Evolutionary conservation across 306 rosid species (phyloP), one percentile per base, ranked within the genome.

Genomic region (Fragaria ananassa): DNA sequence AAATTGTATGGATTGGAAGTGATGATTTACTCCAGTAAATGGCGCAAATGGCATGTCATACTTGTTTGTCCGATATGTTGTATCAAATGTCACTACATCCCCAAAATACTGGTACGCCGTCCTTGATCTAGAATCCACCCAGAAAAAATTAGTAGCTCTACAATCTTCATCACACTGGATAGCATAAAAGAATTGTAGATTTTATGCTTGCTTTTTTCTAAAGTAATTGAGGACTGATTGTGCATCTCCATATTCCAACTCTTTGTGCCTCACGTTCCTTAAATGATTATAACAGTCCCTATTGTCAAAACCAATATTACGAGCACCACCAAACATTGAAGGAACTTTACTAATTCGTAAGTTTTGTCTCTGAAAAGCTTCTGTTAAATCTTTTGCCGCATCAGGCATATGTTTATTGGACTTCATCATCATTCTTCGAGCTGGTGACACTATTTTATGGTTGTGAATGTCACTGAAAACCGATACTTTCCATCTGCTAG

Each of bases 1-100:
- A 25, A 41, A 74, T 29, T 45, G 42, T 45, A 74, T 74, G 8
- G 78, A 41, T 61, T 60, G 44, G 15, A 25, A 41, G 18, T 41
- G 78, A 61, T 74, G 56, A 5, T 60, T 74, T 10, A 74, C 41
- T n/a, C 70, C 8, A 5, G 44, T 44, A 61, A 74, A 74, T 5
- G 39, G 70, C 0, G 78, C n/a, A 74, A 61, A 74, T 3, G 70
- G 12, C 70, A 58, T 58, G 3, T 74, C 58, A 46, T 74, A 74
- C 17, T 60, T 61, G n/a, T 58, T 74, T 74, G 78, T 58, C 17
- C 12, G 27, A 61, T 74, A 74, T 12, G 70, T 58, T 6, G 44
- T 74, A 23, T 61, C 78, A 14, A 42, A 74, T 17, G 31, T 8
- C 10, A 74, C 27, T n/a, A 74, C 29, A 74, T 74, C 71, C 17